Base-by-base conservation (phyloP, 2,329 filamentous ascomycete species). In the Fusarium foetens region DNA sequence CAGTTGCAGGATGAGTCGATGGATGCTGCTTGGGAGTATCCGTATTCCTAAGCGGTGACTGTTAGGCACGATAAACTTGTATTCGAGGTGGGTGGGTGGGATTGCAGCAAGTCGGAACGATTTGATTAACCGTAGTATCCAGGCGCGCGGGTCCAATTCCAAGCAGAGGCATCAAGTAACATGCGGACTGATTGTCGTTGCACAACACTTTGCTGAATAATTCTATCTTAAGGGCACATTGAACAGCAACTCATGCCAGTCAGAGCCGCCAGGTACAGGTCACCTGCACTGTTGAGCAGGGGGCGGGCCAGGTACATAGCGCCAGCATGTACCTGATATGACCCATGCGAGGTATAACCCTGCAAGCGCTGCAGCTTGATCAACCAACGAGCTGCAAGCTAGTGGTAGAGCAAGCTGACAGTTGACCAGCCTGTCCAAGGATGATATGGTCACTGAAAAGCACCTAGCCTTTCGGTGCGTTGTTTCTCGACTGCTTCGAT, bases 251-350 rank as follows among this genome's bases (percentile, higher is more conserved):
- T 68, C 65, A 68, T 68, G 65, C 65, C 58, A 67, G 63, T 70
- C 75, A 73, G 70, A 71, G 70, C 80, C 78, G 79, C 77, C 80
- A 81, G 79, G 79, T 78, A 81, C 79, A 80, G 77, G 79, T 80
- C 79, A 80, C 78, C 79, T 80, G 78, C 79, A 68, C 79, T 75
- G 63, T 49, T 78, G 76, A 76, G 78, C 76, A 78, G 71, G 75
- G 71, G 74, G 74, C 76, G 70, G 77, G 78, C 75, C 78, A 80
- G 79, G 78, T 79, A 79, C 78, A 79, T 76, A 77, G 77, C 76
- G 75, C 71, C 68, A 70, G 66, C 49, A 70, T 65, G 74, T 77
- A 72, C 76, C 73, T 75, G 74, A 77, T 70, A 61, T 70, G 74
- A 75, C 68, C 71, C 74, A 77, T 77, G 68, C 65, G 58, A 62